Evolutionary conservation across 208 protist species (phyloP).

Genomic region (Leishmania amazonensis): DNA sequence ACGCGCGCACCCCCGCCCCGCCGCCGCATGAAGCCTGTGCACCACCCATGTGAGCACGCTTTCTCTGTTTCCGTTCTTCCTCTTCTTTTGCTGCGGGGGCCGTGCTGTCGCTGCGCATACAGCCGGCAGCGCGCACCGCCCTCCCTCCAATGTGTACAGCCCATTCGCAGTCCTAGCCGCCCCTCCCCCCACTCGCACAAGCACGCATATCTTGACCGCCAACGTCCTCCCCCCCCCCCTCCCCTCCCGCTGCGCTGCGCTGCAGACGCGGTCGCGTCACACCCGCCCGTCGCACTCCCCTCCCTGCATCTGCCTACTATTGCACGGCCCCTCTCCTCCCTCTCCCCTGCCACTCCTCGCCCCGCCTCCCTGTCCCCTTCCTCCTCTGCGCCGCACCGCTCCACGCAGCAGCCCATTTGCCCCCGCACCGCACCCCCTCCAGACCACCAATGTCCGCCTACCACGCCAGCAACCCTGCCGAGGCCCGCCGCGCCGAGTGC

Average conservation of each 20-base stretch:
- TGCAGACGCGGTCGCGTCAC: too few relatives aligned
- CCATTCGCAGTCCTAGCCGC: not conserved
- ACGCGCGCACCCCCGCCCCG: not conserved
- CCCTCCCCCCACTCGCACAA: not conserved
- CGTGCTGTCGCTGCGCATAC: not conserved
- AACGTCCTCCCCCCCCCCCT: not conserved
- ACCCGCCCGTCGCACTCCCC: too few relatives aligned
- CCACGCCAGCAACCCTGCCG: conserved; percentile 7
- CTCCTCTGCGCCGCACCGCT: too few relatives aligned
- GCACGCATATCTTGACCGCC: not conserved
- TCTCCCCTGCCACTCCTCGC: not conserved
- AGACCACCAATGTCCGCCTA: conserved; percentile 8
- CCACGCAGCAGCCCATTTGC: not conserved
- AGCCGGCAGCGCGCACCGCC: too few relatives aligned
- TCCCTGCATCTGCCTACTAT: not conserved
- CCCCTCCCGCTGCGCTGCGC: not conserved
- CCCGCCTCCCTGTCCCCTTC: not conserved
- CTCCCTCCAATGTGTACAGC: not conserved
- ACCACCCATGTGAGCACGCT: not conserved
- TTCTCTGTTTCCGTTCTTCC: not conserved
- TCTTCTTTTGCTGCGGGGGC: not conserved
- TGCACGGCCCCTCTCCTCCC: not conserved
- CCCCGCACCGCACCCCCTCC: not conserved
- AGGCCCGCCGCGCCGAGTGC: conserved; percentile 18
- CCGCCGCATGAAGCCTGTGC: not conserved